A percentile compares a stretch with the other conserved stretches of the same genome.
Conservation (phyloP, 257 asterid genomes). For the Capsicum rhomboideum region DNA sequence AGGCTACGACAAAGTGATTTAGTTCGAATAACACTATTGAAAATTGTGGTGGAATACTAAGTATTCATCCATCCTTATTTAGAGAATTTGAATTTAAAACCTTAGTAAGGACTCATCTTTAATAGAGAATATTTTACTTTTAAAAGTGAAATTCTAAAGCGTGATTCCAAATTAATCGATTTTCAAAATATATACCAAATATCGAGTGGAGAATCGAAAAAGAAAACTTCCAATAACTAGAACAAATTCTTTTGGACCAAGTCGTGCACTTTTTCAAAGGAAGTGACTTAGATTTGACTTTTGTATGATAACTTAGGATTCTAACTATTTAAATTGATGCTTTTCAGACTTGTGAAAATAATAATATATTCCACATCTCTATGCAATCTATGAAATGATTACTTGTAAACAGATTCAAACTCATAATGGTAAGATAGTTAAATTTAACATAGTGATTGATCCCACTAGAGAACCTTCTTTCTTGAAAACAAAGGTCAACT, state of each 20-base stretch:
- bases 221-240: no score
- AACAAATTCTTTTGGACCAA: not conserved
- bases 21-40: no score
- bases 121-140: no score
- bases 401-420: not conserved
- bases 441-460: not conserved
- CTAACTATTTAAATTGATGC: not conserved
- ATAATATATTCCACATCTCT: not conserved
- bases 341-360: not conserved
- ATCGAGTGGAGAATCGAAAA: no score
- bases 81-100: no score
- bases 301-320: not conserved
- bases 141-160: no score
- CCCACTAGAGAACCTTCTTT: not conserved
- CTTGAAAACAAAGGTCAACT: not conserved
- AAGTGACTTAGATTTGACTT: not conserved
- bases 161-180: no score
- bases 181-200: no score
- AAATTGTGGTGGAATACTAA: no score
- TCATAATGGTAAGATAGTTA: not conserved
- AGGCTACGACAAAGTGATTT: not conserved
- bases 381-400: not conserved
- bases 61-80: no score
- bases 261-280: not conserved
- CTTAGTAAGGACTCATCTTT: no score